phyloP scores from a whole-genome alignment of 2,329 filamentous ascomycete genomes.

The Colletotrichum trifolii region DNA sequence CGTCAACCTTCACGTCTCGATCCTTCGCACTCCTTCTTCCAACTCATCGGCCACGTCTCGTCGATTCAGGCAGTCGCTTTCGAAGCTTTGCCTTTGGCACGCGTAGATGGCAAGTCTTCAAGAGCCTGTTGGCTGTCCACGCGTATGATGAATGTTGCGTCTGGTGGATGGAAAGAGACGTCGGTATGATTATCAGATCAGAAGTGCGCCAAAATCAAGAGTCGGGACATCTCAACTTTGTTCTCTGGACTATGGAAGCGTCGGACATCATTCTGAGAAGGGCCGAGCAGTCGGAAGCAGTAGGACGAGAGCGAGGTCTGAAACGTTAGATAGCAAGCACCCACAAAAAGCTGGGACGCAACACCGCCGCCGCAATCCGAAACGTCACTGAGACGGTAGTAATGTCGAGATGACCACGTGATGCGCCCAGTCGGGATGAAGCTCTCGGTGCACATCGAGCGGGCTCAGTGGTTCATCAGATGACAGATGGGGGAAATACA shows the following conservation, averaged over 20 bases:
- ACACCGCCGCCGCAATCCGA: conserved; percentile 28
- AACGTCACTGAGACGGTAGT: conserved; percentile 34
- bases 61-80: conserved; percentile 1
- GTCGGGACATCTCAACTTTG: too few relatives aligned
- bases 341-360: conserved; percentile 30
- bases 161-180: too few relatives aligned
- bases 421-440: conserved; percentile 27
- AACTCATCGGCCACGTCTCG: neutral
- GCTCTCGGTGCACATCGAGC: conserved; percentile 5
- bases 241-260: too few relatives aligned
- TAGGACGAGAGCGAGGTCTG: conserved; percentile 12
- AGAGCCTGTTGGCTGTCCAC: too few relatives aligned
- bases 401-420: conserved; percentile 24
- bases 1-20: conserved; percentile 8
- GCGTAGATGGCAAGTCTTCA: too few relatives aligned
- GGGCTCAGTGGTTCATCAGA: conserved; percentile 20
- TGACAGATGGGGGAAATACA: conserved; percentile 8
- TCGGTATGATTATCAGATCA: too few relatives aligned
- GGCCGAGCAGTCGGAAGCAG: neutral
- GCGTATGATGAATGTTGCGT: too few relatives aligned
- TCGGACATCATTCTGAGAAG: neutral
- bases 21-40: neutral
- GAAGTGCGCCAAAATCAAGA: too few relatives aligned
- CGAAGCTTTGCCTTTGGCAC: neutral
- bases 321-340: conserved; percentile 24